Conservation (phyloP, 1,139 yeast species). For the Lodderomyces orthopsilosis region DNA sequence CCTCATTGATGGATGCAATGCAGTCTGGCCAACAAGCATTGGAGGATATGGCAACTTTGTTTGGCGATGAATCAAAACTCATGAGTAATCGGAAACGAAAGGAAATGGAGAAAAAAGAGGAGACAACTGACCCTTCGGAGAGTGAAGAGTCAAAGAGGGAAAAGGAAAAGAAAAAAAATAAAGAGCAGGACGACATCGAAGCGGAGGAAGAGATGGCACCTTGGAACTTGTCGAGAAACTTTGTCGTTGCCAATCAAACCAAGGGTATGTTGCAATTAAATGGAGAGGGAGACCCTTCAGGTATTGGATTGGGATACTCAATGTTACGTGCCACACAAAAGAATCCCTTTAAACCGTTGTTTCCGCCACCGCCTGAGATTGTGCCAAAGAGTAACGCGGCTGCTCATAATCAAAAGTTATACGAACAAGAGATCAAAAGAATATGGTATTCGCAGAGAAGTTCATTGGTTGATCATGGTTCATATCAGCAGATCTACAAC, state of each 20-base stretch:
- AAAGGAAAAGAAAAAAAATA: constrained; percentile 20
- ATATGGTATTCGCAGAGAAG: constrained; percentile 89
- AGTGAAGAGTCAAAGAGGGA: constrained; percentile 25
- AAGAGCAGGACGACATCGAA: constrained; percentile 40
- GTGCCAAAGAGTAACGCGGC: constrained; percentile 49
- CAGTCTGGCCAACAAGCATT: constrained; percentile 84
- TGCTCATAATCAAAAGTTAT: constrained; percentile 86
- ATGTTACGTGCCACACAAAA: constrained; percentile 90
- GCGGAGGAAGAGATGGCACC: constrained; percentile 87
- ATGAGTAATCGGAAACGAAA: constrained; percentile 18
- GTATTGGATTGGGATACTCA: constrained; percentile 88
- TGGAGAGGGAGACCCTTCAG: constrained; percentile 97
- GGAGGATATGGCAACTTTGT: constrained; percentile 66
- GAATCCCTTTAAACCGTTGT: constrained; percentile 80
- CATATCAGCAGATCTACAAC: constrained; percentile 30
- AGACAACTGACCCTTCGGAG: constrained; percentile 8
- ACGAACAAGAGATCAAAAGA: constrained; percentile 84
- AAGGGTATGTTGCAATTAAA: constrained; percentile 94
- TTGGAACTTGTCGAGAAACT: constrained; percentile 90
- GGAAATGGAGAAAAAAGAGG: constrained; percentile 20
- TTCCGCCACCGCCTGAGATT: constrained; percentile 44
- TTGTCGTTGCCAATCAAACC: constrained; percentile 91
- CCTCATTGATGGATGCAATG: constrained; percentile 85
- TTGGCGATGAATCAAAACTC: constrained; percentile 23
- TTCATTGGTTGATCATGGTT: constrained; percentile 50